A percentile compares a stretch with the other conserved stretches of the same genome.
phyloP scores from a whole-genome alignment of 75 land plant genomes.

The Larix kaempferi region DNA sequence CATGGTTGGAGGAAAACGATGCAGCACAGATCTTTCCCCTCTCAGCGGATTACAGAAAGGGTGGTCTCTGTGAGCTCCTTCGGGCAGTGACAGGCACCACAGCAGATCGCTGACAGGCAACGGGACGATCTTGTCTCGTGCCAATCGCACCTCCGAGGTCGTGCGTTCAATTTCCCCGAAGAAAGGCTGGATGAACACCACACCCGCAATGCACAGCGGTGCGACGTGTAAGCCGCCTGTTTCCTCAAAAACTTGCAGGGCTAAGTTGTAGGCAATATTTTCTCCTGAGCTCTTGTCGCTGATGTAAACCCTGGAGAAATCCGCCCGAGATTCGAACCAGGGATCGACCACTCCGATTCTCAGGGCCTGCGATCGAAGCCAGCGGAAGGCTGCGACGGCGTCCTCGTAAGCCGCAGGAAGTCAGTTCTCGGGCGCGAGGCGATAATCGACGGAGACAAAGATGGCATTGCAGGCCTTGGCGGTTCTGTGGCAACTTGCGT shows the following conservation, averaged over 20 bases:
- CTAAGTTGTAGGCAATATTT: neutral
- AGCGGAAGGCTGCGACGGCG: constrained; percentile 4
- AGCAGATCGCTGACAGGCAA: constrained; percentile 26
- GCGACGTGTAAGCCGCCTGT: too few relatives aligned
- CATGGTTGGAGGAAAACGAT: too few relatives aligned
- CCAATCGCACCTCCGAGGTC: constrained; percentile 32
- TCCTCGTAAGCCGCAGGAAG: constrained; percentile 15
- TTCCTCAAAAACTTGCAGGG: too few relatives aligned
- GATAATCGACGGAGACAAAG: constrained; percentile 5
- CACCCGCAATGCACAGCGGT: constrained; percentile 20
- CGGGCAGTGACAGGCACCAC: constrained; percentile 59
- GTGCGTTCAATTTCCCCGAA: constrained; percentile 50
- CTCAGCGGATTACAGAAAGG: constrained; percentile 35
- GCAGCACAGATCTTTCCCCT: constrained; percentile 2
- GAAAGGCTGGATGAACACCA: constrained; percentile 50
- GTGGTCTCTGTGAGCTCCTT: constrained; percentile 58
- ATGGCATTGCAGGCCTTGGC: neutral
- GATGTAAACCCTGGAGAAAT: too few relatives aligned
- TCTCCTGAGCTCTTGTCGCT: neutral
- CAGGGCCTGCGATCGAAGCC: neutral
- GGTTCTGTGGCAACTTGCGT: neutral
- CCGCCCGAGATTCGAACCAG: neutral
- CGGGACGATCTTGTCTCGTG: constrained; percentile 17
- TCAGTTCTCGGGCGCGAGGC: constrained; percentile 12
- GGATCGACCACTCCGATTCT: neutral